Evolutionary conservation across 208 protist genomes (phyloP), one percentile per base, ranked within the genome.

Genomic region (Wallacemonas sp.): DNA sequence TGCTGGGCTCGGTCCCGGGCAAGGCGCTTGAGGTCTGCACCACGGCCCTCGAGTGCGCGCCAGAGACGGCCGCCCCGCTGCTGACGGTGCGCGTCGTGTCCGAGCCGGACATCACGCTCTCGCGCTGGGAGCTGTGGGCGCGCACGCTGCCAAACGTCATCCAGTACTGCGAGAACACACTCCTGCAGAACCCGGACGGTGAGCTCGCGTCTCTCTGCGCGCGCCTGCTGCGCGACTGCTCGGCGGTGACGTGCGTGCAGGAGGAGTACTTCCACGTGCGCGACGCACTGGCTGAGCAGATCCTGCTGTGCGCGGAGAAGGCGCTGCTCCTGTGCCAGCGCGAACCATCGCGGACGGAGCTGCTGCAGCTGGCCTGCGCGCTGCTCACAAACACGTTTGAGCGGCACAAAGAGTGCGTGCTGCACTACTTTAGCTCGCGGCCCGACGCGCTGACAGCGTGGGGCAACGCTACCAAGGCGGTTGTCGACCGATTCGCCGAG

Each of bases 351-450:
- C n/a, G 66, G 27, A 70, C 64, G 2, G 74, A 89, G 43, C 39
- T 86, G 30, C 68, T 92, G 21, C 72, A 80, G 47, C 68, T 92
- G 36, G 65, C 83, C 2, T 90, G 78, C 52, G 80, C 75, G 23
- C 52, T 96, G 26, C 61, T 96, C 29, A 78, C 90, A 9, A 93
- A 91, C 76, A 77, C 80, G 2, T 88, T 94, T 57, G 83, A 92
- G 61, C 83, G 85, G 9, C 77, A 91, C 71, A 77, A 88, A 41
- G 78, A 80, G 12, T 62, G 54, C 0, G 68, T 81, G 12, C 52
- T 82, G 33, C 46, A 67, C 4, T 92, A 85, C 68, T 68, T 93
- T 17, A 65, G 67, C 30, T 68, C 63, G 14, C 68, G 72, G 43
- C 34, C 75, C 2, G 60, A 78, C 0, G 39, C 84, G 32, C 65